These are phyloP conservation scores for Pyricularia grisea DNA, from an alignment of 2,329 filamentous ascomycete species.

Conservation along the genomic window DNA sequence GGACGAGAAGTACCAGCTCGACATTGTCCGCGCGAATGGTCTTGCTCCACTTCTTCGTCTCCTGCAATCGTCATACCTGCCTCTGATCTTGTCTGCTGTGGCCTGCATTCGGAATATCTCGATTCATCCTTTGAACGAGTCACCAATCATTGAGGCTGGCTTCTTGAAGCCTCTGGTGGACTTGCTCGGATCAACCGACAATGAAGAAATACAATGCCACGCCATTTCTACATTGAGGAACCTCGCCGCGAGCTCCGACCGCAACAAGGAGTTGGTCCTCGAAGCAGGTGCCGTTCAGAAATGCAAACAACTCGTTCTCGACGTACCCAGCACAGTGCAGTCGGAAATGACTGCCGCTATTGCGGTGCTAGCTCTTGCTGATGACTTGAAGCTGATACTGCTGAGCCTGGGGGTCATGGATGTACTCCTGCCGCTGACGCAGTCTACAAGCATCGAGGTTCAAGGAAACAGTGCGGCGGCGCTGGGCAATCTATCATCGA, in stretches of 20 bases:
- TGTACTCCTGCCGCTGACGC: conserved; percentile 88
- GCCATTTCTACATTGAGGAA: conserved; percentile 96
- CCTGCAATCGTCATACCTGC: conserved; percentile 89
- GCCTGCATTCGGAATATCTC: conserved; percentile 98
- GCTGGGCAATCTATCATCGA: conserved; percentile 89
- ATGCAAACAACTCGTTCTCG: conserved; percentile 91
- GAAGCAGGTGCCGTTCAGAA: conserved; percentile 96
- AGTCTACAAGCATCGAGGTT: conserved; percentile 93
- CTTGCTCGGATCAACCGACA: conserved; percentile 87
- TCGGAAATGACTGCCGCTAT: conserved; percentile 99
- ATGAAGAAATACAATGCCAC: conserved; percentile 98
- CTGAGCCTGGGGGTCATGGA: conserved; percentile 91
- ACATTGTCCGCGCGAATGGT: conserved; percentile 86
- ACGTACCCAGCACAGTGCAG: conserved; percentile 89
- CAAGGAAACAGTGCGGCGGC: conserved; percentile 97
- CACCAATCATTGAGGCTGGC: conserved; percentile 94
- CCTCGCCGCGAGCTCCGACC: conserved; percentile 89
- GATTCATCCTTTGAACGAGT: conserved; percentile 95
- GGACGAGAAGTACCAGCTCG: conserved; percentile 96
- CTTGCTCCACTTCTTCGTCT: conserved; percentile 79
- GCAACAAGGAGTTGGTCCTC: conserved; percentile 95
- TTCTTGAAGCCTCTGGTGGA: conserved; percentile 93
- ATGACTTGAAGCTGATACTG: conserved; percentile 88
- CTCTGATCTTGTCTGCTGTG: conserved; percentile 90
- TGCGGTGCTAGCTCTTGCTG: conserved; percentile 87